Conservation (phyloP, 176 grass and related monocot species). For the Musa troglodytarum region DNA sequence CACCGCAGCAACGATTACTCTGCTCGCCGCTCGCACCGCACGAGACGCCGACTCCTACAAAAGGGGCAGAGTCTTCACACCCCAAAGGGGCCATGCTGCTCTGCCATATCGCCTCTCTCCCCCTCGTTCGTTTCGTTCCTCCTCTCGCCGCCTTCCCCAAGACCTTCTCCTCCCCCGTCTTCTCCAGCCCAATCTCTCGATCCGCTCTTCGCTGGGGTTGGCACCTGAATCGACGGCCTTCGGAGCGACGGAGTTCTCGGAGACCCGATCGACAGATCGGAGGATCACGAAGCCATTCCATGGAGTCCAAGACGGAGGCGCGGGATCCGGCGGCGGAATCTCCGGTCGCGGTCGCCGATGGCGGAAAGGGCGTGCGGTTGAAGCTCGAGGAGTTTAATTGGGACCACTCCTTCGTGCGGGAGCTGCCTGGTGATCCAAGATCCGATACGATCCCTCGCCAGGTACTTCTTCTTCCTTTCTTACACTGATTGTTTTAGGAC, state of each 20-base stretch:
- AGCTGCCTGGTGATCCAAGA: constrained; percentile 66
- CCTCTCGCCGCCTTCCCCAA: neutral
- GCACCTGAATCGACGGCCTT: neutral
- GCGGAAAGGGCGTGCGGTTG: constrained; percentile 7
- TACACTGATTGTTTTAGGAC: neutral
- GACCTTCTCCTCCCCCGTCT: neutral
- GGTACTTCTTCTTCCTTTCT: constrained; percentile 14
- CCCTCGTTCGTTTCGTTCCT: neutral
- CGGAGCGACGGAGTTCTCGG: constrained; percentile 11
- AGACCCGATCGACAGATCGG: constrained; percentile 19
- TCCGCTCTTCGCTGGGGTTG: neutral
- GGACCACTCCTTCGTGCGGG: constrained; percentile 75
- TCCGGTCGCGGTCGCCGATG: neutral
- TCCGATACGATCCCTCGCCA: constrained; percentile 49
- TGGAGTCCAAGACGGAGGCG: constrained; percentile 13
- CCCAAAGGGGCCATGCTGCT: neutral
- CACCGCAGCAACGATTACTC: neutral
- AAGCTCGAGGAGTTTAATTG: constrained; percentile 65
- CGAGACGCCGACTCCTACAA: neutral
- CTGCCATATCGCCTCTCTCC: neutral
- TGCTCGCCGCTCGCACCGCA: neutral
- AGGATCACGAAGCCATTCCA: neutral
- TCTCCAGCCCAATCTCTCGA: neutral
- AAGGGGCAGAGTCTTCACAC: neutral
- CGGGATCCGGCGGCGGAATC: constrained; percentile 4